phyloP scores from a whole-genome alignment of 2,329 filamentous ascomycete genomes.

The Ophiosphaerella narmari region DNA sequence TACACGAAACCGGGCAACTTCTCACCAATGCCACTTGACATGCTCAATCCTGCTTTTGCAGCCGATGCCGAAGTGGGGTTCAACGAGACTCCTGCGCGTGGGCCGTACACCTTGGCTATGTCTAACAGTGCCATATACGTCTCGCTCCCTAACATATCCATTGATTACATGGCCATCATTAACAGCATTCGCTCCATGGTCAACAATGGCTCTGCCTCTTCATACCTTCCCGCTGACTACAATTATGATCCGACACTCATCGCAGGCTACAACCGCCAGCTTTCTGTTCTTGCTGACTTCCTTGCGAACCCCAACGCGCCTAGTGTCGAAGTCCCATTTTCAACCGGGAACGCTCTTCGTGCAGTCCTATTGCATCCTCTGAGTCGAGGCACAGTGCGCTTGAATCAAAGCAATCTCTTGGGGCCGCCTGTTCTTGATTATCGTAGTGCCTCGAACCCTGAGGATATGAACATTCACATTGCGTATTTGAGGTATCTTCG shows the following conservation, averaged over 20 bases:
- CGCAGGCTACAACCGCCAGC: constrained; percentile 8
- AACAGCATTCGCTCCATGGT: neutral
- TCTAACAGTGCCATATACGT: constrained; percentile 6
- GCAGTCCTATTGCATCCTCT: constrained; percentile 12
- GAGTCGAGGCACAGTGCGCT: constrained; percentile 28
- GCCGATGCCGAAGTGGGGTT: constrained; percentile 3
- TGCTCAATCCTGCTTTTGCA: constrained; percentile 6
- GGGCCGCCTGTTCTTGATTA: constrained; percentile 32
- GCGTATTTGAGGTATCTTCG: constrained; percentile 6
- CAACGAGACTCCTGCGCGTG: constrained; percentile 7
- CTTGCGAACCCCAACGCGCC: constrained; percentile 4
- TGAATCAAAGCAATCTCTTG: constrained; percentile 21
- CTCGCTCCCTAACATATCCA: constrained; percentile 5
- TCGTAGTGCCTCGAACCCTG: constrained; percentile 31
- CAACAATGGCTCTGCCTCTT: neutral
- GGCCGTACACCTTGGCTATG: constrained; percentile 11
- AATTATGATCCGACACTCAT: constrained; percentile 3
- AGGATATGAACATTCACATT: constrained; percentile 21
- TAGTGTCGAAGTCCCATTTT: constrained; percentile 7
- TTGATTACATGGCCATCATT: constrained; percentile 1
- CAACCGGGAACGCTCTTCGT: constrained; percentile 3
- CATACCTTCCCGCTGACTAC: constrained; percentile 4
- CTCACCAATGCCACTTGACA: constrained; percentile 5
- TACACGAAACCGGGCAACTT: constrained; percentile 8
- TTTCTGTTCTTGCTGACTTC: constrained; percentile 4